These are phyloP conservation scores for Xylogone sp. DNA, from an alignment of 2,329 filamentous ascomycete genomes.

Conservation along the genomic window DNA sequence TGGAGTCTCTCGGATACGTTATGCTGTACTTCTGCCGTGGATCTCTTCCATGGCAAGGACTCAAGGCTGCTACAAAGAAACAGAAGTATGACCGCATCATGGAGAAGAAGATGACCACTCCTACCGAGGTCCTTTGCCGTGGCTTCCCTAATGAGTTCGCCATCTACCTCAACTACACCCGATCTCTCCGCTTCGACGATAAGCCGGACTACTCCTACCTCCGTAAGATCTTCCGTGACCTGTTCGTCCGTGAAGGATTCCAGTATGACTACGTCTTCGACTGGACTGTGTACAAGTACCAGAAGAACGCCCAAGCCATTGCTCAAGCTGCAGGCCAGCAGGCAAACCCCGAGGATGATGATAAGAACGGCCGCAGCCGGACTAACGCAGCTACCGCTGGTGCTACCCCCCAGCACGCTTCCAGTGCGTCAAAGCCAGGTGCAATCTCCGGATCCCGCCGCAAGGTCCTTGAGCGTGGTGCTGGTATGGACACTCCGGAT, in stretches of 20 bases:
- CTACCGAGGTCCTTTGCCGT: slow-evolving; percentile 96
- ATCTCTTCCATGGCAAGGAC: slow-evolving; percentile 96
- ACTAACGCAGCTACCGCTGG: slow-evolving; percentile 62
- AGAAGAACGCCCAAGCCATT: slow-evolving; percentile 97
- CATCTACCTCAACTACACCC: slow-evolving; percentile 99
- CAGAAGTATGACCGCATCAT: slow-evolving; percentile 99
- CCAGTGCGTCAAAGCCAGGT: slow-evolving; percentile 64
- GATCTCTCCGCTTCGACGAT: slow-evolving; percentile 97
- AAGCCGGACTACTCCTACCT: slow-evolving; percentile 99
- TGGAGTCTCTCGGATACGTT: slow-evolving; percentile 98
- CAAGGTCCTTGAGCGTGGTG: slow-evolving; percentile 74
- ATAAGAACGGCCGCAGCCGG: slow-evolving; percentile 68
- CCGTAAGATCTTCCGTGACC: slow-evolving; percentile 99
- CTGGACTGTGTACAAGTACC: slow-evolving; percentile 99
- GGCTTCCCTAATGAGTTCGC: slow-evolving; percentile 99
- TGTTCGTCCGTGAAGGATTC: slow-evolving; percentile 98
- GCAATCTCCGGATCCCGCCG: slow-evolving; percentile 73
- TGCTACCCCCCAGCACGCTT: slow-evolving; percentile 44
- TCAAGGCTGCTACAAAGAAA: slow-evolving; percentile 99
- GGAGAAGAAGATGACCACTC: slow-evolving; percentile 99
- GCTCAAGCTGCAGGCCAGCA: slow-evolving; percentile 71
- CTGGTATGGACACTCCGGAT: slow-evolving; percentile 62
- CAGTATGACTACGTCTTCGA: slow-evolving; percentile 99
- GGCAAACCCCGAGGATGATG: slow-evolving; percentile 66
- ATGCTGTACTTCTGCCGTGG: slow-evolving; percentile 99